Evolutionary conservation across 495 filamentous ascomycete species (phyloP).

Genomic region (Ramalina intermedia): DNA sequence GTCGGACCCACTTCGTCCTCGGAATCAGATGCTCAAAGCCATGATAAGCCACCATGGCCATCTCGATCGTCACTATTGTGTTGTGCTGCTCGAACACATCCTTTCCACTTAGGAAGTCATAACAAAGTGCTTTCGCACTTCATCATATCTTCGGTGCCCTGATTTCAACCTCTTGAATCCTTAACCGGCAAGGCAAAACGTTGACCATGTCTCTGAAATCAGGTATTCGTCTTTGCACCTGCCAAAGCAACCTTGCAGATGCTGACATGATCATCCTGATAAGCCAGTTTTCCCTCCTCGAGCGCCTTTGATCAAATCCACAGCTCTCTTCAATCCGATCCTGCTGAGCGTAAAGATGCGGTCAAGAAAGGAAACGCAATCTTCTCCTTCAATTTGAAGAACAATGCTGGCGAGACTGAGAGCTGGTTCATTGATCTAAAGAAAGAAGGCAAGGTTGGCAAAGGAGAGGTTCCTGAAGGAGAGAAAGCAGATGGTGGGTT

Average conservation of each 20-base stretch:
- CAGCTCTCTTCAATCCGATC: conserved; percentile 49
- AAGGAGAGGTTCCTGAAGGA: conserved; percentile 50
- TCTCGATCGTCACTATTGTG: no score
- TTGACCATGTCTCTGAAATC: conserved; percentile 69
- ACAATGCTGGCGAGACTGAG: conserved; percentile 57
- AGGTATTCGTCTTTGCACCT: conserved; percentile 31
- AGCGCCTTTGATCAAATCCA: conserved; percentile 83
- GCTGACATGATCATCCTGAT: neutral
- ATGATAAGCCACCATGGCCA: no score
- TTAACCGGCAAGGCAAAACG: neutral
- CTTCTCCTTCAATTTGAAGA: conserved; percentile 88
- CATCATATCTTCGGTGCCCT: no score
- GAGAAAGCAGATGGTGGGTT: conserved; percentile 69
- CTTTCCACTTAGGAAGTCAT: no score
- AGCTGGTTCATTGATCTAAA: conserved; percentile 96
- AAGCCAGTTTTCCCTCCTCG: conserved; percentile 83
- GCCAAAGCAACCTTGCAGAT: neutral
- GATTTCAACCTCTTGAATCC: neutral
- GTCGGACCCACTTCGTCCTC: no score
- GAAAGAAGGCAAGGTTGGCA: conserved; percentile 66
- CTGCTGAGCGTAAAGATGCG: conserved; percentile 68
- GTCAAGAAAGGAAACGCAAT: conserved; percentile 76
- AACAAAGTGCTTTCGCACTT: no score
- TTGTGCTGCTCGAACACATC: no score
- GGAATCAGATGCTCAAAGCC: no score